Percentiles rank a stretch among this genome's conserved stretches.
These are phyloP conservation scores for Dictyostelium firmibasis DNA, from an alignment of 78 protist species.

Conservation along the genomic window DNA sequence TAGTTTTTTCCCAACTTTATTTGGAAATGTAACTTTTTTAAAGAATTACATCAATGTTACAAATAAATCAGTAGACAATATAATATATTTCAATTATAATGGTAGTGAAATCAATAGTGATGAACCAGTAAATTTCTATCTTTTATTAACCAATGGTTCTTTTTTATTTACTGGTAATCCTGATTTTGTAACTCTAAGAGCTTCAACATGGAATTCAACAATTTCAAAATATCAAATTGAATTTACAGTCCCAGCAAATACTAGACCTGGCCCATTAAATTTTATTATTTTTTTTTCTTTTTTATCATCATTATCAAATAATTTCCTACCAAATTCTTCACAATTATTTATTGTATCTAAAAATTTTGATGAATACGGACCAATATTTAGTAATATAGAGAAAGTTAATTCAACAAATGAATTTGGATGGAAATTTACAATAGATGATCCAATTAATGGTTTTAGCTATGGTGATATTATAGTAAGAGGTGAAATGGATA, in stretches of 20 bases:
- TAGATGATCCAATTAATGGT: not conserved
- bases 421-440: not conserved
- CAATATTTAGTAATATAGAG: not conserved
- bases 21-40: not conserved
- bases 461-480: not conserved
- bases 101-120: not conserved
- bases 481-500: not conserved
- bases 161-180: too few relatives aligned
- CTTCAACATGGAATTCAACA: not conserved
- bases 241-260: not conserved
- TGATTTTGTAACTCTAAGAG: not conserved
- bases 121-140: not conserved
- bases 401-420: not conserved
- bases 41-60: not conserved
- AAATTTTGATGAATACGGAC: not conserved
- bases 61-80: not conserved
- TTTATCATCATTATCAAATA: not conserved
- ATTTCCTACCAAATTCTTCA: not conserved
- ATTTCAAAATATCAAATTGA: not conserved
- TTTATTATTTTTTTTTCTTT: not conserved
- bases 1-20: not conserved
- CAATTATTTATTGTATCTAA: not conserved
- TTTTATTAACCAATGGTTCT: not conserved
- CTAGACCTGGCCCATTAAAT: not conserved
- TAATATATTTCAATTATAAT: not conserved